These are phyloP conservation scores for Blastobotrys chiropterorum DNA, from an alignment of 805 yeast species.

Conservation along the genomic window DNA sequence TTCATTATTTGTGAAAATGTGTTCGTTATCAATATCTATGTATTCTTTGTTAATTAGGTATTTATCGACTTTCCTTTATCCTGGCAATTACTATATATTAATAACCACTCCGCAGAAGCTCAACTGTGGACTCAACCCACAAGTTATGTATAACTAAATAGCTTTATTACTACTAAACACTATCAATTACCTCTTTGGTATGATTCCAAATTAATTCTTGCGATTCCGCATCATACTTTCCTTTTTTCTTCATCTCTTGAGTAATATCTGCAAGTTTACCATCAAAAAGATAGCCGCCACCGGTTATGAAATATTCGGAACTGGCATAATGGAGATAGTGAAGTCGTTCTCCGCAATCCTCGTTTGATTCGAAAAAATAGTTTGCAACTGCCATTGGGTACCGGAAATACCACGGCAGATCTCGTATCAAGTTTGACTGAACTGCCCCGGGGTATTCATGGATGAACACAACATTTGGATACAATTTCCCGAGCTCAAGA, in stretches of 20 bases:
- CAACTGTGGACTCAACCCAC: no score
- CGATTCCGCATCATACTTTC: constrained; percentile 11
- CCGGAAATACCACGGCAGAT: constrained; percentile 20
- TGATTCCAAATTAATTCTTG: constrained; percentile 24
- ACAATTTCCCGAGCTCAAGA: constrained; percentile 14
- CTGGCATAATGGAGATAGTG: constrained; percentile 15
- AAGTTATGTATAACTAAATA: no score
- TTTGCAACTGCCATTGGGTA: constrained; percentile 4
- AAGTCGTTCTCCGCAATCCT: constrained; percentile 20
- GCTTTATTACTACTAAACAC: no score
- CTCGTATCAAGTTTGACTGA: constrained; percentile 14
- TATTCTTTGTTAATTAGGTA: no score
- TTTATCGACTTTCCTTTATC: no score
- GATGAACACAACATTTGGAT: constrained; percentile 20
- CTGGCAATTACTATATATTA: no score
- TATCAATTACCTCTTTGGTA: constrained; percentile 16
- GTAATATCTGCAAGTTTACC: constrained; percentile 7
- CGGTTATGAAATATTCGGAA: constrained; percentile 12
- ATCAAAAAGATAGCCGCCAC: constrained; percentile 17
- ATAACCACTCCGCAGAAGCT: no score
- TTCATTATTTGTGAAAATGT: no score
- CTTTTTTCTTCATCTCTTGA: constrained; percentile 10
- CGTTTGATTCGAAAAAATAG: constrained; percentile 10
- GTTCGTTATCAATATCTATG: no score
- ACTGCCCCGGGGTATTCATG: constrained; percentile 25